Evolutionary conservation across 805 yeast species (phyloP).

Genomic region (Spencermartinsiella europaea): DNA sequence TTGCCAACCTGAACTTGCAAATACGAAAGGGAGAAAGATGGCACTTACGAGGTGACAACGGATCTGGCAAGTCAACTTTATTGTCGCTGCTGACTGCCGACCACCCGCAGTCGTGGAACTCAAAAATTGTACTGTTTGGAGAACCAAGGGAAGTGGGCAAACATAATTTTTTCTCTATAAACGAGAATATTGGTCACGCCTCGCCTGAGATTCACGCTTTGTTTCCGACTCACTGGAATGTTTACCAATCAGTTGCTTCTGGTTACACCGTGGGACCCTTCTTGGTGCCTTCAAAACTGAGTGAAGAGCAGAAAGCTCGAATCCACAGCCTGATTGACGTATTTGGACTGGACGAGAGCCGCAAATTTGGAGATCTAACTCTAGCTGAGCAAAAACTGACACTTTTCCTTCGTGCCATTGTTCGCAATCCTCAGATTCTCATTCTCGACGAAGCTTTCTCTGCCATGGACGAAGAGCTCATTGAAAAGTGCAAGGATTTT

Average conservation of each 20-base stretch:
- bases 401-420: conserved; percentile 68
- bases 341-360: conserved; percentile 42
- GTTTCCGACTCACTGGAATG: conserved; percentile 56
- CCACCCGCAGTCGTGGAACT: conserved; percentile 95
- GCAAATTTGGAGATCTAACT: conserved; percentile 48
- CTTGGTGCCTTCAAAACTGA: conserved; percentile 42
- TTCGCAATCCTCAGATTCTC: conserved; percentile 71
- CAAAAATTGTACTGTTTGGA: conserved; percentile 58
- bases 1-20: conserved; percentile 59
- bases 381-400: conserved; percentile 75
- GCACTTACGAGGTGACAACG: conserved; percentile 87
- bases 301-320: conserved; percentile 33
- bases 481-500: conserved; percentile 50
- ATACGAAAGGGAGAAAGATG: conserved; percentile 71
- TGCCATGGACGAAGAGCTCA: conserved; percentile 69
- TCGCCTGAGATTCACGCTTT: conserved; percentile 91
- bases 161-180: conserved; percentile 71
- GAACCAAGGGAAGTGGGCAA: conserved; percentile 67
- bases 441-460: conserved; percentile 91
- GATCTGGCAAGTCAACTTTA: conserved; percentile 89
- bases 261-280: conserved; percentile 71
- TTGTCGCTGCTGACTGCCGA: conserved; percentile 83
- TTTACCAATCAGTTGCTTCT: conserved; percentile 56
- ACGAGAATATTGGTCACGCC: conserved; percentile 73
- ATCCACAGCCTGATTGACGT: conserved; percentile 44